Base-by-base conservation (phyloP, 345 rosid genomes). In the Aethionema arabicum region DNA sequence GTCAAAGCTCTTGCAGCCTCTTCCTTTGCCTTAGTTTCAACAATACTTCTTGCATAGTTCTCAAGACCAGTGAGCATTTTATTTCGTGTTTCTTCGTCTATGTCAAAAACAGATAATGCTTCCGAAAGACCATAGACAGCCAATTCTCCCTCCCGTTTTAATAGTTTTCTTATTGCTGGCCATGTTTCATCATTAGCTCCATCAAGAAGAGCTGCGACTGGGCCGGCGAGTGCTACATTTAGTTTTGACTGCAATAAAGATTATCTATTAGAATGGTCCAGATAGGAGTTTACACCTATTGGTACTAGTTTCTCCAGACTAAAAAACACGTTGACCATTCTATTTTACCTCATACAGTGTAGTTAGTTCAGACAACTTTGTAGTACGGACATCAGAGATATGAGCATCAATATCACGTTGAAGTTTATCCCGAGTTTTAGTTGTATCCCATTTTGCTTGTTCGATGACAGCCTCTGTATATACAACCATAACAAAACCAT, bases 361-460 rank as follows among this genome's bases (percentile, higher is more conserved):
- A 56, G 83, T 83, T 63, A 88, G 77, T 70, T 95, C 99, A 49
- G 88, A 76, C 63, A 95, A 80, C 77, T 90, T 90, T 39, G 87
- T 81, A 66, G 80, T 77, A 56, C 87, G 90, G 57, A 95, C 93
- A 45, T 87, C 76, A 67, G 84, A 82, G 75, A 88, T 72, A 74
- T 95, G 95, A 4, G 82, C 88, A 73, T 95, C 95, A 39, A 95
- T 76, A 67, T 90, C 99, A 63, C 85, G 99, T 63, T 61, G 72
- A 74, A 95, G 86, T 72, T 86, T 88, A 61, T 90, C 98, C 64
- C 77, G 74, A 15, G 47, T 77, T 81, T 85, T 95, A 62, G 88
- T 77, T 38, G 86, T 72, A 77, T 90, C 96, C 99, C 99, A 95
- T 6, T 83, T 81, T 70, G 99, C 96, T 86, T 78, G 86, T 73